Conservation (phyloP, 2,329 filamentous ascomycete species). For the Epicoccum nigrum region DNA sequence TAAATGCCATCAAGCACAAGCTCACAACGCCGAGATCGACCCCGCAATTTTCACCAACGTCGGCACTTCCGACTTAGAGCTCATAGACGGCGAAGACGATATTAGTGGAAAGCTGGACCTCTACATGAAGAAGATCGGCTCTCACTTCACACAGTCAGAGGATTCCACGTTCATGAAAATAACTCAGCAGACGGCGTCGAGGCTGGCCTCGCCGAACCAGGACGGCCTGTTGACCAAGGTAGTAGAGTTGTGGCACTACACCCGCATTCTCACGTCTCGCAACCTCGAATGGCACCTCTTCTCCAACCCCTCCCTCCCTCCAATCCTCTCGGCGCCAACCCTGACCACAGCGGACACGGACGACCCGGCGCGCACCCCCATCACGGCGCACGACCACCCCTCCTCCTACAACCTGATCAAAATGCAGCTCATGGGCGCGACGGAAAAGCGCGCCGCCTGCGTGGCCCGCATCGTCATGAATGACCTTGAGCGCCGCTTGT, state of each 20-base stretch:
- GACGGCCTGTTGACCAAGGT: constrained; percentile 58
- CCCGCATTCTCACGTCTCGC: constrained; percentile 59
- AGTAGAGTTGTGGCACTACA: constrained; percentile 63
- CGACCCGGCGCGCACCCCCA: constrained; percentile 34
- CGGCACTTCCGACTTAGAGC: constrained; percentile 48
- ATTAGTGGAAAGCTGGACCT: constrained; percentile 59
- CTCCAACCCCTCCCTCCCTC: constrained; percentile 51
- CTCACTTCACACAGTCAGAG: constrained; percentile 57
- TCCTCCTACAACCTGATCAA: constrained; percentile 58
- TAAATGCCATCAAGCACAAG: constrained; percentile 44
- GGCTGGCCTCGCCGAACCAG: constrained; percentile 39
- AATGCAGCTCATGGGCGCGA: constrained; percentile 60
- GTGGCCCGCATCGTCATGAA: constrained; percentile 63
- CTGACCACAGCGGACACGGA: constrained; percentile 40
- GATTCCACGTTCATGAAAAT: constrained; percentile 58
- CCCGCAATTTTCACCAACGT: constrained; percentile 42
- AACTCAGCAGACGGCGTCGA: constrained; percentile 51
- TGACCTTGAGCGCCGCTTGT: constrained; percentile 64
- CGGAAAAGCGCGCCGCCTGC: constrained; percentile 60
- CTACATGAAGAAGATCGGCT: constrained; percentile 58
- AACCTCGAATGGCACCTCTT: constrained; percentile 57
- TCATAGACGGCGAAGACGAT: constrained; percentile 60
- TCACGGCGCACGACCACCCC: constrained; percentile 40
- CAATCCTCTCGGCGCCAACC: constrained; percentile 39
- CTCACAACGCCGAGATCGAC: constrained; percentile 43